phyloP scores from a whole-genome alignment of 1,284 basidiomycete species.

The Ustilago lituana region DNA sequence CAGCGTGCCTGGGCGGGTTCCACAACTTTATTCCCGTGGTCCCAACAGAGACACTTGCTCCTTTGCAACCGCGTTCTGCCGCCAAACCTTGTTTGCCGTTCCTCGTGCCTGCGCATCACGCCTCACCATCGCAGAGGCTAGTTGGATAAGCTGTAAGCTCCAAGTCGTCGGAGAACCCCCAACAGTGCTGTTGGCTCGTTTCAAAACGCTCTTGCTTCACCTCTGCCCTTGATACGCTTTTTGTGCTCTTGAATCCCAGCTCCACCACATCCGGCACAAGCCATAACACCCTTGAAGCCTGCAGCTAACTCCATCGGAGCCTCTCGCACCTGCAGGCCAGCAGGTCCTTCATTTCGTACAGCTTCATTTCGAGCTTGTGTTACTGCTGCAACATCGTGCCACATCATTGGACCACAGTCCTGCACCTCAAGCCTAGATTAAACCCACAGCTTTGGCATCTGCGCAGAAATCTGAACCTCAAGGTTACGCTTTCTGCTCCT shows the following conservation, averaged over 20 bases:
- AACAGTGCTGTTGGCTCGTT: too few species aligned
- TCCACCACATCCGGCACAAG: too few species aligned
- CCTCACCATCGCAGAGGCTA: not conserved
- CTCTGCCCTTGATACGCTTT: too few species aligned
- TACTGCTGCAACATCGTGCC: not conserved
- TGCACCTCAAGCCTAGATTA: not conserved
- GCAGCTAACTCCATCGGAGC: too few species aligned
- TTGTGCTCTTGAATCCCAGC: constrained; percentile 2
- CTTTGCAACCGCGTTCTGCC: too few species aligned
- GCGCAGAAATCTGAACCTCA: not conserved
- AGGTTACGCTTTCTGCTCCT: too few species aligned
- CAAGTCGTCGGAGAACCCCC: not conserved
- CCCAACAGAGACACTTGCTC: too few species aligned
- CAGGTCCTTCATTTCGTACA: not conserved
- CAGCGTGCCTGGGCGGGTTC: too few species aligned
- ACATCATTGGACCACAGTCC: too few species aligned
- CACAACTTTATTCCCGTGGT: too few species aligned
- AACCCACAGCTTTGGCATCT: not conserved
- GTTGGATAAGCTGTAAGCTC: not conserved
- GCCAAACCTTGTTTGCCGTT: not conserved
- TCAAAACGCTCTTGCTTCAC: not conserved
- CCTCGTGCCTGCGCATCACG: not conserved
- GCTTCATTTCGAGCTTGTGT: not conserved
- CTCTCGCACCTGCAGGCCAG: too few species aligned
- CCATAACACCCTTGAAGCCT: too few species aligned